Evolutionary conservation across 306 rosid genomes (phyloP).

Genomic region (Pachyrhizus erosus): DNA sequence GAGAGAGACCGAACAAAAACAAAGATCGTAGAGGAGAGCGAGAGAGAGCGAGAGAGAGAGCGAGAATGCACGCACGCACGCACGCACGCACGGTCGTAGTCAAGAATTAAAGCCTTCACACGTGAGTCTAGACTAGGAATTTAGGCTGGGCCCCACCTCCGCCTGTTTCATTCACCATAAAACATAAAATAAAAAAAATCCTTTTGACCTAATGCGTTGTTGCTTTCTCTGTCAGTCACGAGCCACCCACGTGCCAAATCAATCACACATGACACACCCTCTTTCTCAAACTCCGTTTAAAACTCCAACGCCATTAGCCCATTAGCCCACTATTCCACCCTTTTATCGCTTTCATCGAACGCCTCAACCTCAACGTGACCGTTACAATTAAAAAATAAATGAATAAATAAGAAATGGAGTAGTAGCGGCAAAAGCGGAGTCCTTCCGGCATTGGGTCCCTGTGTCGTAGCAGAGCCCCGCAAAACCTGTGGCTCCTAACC

Average conservation of each 20-base stretch:
- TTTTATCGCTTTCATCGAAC: background rate
- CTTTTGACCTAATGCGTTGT: conserved; percentile 24
- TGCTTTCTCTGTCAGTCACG: conserved; percentile 22
- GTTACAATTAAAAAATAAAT: background rate
- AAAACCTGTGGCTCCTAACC: conserved; percentile 44
- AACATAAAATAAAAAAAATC: background rate
- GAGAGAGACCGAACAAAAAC: background rate
- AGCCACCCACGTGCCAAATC: conserved; percentile 36
- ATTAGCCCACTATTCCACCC: background rate
- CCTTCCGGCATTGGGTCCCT: conserved; percentile 56
- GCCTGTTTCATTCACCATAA: background rate
- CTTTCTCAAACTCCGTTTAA: conserved; percentile 26
- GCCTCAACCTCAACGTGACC: background rate
- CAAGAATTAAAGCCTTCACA: conserved; percentile 34
- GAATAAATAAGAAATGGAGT: background rate
- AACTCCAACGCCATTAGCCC: conserved; percentile 29
- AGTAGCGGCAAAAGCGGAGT: conserved; percentile 51
- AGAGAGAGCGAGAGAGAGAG: too few species aligned
- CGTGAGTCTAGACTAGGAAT: conserved; percentile 36
- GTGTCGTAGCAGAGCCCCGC: conserved; percentile 55
- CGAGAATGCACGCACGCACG: background rate
- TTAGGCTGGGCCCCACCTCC: background rate
- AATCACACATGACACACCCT: background rate
- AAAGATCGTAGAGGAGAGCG: background rate
- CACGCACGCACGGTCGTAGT: conserved; percentile 18